Percentiles rank a stretch among this genome's conserved stretches.
Conservation (phyloP, 495 filamentous ascomycete species). For the Penicillium tannophilum region DNA sequence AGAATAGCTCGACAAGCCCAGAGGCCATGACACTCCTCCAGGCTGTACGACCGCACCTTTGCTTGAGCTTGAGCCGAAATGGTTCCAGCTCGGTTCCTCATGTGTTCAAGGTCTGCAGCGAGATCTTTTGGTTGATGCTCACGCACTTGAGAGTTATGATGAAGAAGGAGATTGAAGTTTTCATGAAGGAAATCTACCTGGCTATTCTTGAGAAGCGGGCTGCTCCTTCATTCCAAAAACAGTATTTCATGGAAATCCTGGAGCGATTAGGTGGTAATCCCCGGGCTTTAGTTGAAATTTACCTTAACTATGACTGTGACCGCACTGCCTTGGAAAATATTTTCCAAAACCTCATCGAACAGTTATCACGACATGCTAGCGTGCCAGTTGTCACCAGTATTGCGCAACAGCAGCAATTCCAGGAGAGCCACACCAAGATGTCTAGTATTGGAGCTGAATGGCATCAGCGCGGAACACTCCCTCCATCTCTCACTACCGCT, state of each 20-base stretch:
- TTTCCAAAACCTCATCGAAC: constrained; percentile 90
- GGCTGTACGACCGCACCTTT: constrained; percentile 93
- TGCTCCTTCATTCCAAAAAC: constrained; percentile 86
- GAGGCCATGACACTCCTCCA: constrained; percentile 92
- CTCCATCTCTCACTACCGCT: constrained; percentile 80
- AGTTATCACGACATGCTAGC: constrained; percentile 81
- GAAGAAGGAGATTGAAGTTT: constrained; percentile 99
- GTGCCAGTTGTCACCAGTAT: constrained; percentile 71
- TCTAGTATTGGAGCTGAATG: constrained; percentile 65
- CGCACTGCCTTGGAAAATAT: constrained; percentile 92
- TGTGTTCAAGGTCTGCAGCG: constrained; percentile 94
- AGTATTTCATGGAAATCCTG: constrained; percentile 85
- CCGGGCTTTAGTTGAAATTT: constrained; percentile 88
- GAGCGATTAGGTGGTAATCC: constrained; percentile 84
- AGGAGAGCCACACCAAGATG: constrained; percentile 70
- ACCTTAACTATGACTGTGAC: constrained; percentile 98
- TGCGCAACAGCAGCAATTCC: constrained; percentile 79
- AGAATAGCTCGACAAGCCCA: constrained; percentile 78
- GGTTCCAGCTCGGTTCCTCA: constrained; percentile 86
- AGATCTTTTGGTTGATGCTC: constrained; percentile 97
- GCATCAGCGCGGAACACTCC: constrained; percentile 80
- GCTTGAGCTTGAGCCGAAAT: constrained; percentile 90
- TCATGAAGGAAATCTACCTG: constrained; percentile 96
- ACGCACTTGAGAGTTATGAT: constrained; percentile 91
- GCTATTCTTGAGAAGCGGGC: constrained; percentile 87